Evolutionary conservation across 768 basidiomycete species (phyloP), one percentile per base, ranked within the genome.

Genomic region (Dacryopinax primogenitus): DNA sequence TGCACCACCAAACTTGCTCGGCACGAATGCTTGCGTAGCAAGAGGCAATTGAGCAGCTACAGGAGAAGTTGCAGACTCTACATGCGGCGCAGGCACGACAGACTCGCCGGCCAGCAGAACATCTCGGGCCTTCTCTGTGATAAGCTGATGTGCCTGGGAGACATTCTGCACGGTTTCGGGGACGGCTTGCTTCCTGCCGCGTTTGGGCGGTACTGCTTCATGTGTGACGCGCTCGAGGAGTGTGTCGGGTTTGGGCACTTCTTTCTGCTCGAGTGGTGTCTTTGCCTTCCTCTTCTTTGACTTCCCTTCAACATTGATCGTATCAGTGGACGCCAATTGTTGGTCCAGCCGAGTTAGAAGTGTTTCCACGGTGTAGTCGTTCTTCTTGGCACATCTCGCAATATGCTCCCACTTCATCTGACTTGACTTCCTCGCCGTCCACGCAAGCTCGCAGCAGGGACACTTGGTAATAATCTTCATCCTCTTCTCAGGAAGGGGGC

Each of bases 351-450:
- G 77, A 30, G 76, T 66, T 1, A 74, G 73, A 33, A 91, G 68
- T 1, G 87, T 88, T 3, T 83, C 83, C 33, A 81, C 74, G 4
- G 77, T 76, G 41, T 86, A 74, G 2, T 72, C 75, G 23, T 77
- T 76, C 73, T 85, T 90, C 74, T 80, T 84, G 13, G 86, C 83
- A 72, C 90, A 92, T 4, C 78, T 76, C 62, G 78, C 78, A 39
- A 92, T 81, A 71, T 92, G 90, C 1, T 78, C 68, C 71, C 82
- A 73, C 73, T 92, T 92, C 70, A 86, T 83, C 18, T 74, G 68
- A 12, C 75, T 75, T 2, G 81, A 81, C 72, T 92, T 92, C 64
- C 81, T 79, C 13, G 82, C 75, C 2, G 87, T 91, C 90, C 90
- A 92, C 9, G 64, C 18, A n/a, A 62, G 28, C n/a, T 39, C 36